These are phyloP conservation scores for Striga asiatica DNA, from an alignment of 257 asterid genomes.

Conservation along the genomic window DNA sequence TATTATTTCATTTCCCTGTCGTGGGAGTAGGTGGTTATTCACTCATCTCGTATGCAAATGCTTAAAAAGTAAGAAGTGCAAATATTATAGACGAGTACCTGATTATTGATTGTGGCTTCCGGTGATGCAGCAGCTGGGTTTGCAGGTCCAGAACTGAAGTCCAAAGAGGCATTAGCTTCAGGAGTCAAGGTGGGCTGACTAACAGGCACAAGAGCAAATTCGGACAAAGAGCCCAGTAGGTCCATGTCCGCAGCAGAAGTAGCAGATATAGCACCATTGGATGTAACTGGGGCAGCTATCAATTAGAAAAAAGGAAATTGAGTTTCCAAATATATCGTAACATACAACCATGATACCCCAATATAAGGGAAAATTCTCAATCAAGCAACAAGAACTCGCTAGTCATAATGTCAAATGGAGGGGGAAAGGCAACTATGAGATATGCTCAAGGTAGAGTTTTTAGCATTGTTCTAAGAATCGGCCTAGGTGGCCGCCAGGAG, in stretches of 20 bases:
- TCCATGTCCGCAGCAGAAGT: slow-evolving; percentile 49
- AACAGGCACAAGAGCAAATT: slow-evolving; percentile 67
- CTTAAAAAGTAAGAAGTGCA: background rate
- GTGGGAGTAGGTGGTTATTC: background rate
- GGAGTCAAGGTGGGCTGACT: slow-evolving; percentile 23
- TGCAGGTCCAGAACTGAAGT: slow-evolving; percentile 32
- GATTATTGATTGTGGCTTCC: slow-evolving; percentile 33
- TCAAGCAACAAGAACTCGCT: background rate
- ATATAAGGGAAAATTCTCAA: background rate
- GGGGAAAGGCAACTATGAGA: background rate
- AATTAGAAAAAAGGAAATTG: background rate
- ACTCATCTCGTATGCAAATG: background rate
- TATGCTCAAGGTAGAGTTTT: background rate
- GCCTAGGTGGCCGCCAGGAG: no score
- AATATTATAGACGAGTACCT: slow-evolving; percentile 31
- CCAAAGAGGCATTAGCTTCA: slow-evolving; percentile 37
- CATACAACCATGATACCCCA: background rate
- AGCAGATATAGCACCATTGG: slow-evolving; percentile 37
- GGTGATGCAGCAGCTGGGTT: slow-evolving; percentile 28
- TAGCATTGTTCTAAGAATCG: no score
- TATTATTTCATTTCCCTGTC: background rate
- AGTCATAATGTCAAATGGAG: slow-evolving; percentile 1
- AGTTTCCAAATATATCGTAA: slow-evolving; percentile 9
- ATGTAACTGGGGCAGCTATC: slow-evolving; percentile 41
- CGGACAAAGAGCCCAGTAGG: slow-evolving; percentile 66